Percentiles rank a stretch among this genome's conserved stretches.
Conservation (phyloP, 768 basidiomycete species). For the Tephrocybe sp. region DNA sequence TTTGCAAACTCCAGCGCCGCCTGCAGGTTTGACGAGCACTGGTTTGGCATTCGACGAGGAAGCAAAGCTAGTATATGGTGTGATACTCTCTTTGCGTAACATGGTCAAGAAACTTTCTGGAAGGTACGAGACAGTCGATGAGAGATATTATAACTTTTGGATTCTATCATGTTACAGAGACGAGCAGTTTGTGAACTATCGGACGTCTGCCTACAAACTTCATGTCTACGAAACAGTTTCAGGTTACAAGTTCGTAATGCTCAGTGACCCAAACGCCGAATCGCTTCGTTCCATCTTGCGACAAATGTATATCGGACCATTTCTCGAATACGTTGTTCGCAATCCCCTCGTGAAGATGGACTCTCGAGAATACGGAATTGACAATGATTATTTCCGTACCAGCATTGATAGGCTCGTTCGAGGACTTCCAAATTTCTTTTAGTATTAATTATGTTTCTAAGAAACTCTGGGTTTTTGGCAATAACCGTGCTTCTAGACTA, state of each 20-base stretch:
- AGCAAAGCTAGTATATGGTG: slow-evolving; percentile 95
- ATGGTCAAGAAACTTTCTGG: slow-evolving; percentile 95
- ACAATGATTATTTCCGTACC: slow-evolving; percentile 88
- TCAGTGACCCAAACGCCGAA: slow-evolving; percentile 84
- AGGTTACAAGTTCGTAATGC: slow-evolving; percentile 94
- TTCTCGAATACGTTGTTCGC: slow-evolving; percentile 90
- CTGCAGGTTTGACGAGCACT: slow-evolving; percentile 40
- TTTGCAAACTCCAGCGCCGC: slow-evolving; percentile 31
- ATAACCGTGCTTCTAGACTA: neutral
- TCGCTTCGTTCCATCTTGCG: slow-evolving; percentile 79
- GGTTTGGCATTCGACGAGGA: slow-evolving; percentile 95
- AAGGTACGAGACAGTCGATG: slow-evolving; percentile 45
- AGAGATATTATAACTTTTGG: neutral
- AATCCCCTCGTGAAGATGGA: slow-evolving; percentile 89
- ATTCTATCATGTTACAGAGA: slow-evolving; percentile 50
- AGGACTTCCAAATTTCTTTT: slow-evolving; percentile 49
- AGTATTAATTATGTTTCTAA: slow-evolving; percentile 10
- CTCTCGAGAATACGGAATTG: slow-evolving; percentile 80
- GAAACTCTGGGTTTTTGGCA: neutral
- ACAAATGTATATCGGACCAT: slow-evolving; percentile 93
- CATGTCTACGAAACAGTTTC: slow-evolving; percentile 91
- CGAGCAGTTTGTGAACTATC: slow-evolving; percentile 88
- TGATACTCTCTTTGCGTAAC: slow-evolving; percentile 85
- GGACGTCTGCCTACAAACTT: slow-evolving; percentile 89
- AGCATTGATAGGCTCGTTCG: slow-evolving; percentile 77